A percentile compares a stretch with the other conserved stretches of the same genome.
Evolutionary conservation across 306 rosid genomes (phyloP).

Genomic region (Lotus japonicus): DNA sequence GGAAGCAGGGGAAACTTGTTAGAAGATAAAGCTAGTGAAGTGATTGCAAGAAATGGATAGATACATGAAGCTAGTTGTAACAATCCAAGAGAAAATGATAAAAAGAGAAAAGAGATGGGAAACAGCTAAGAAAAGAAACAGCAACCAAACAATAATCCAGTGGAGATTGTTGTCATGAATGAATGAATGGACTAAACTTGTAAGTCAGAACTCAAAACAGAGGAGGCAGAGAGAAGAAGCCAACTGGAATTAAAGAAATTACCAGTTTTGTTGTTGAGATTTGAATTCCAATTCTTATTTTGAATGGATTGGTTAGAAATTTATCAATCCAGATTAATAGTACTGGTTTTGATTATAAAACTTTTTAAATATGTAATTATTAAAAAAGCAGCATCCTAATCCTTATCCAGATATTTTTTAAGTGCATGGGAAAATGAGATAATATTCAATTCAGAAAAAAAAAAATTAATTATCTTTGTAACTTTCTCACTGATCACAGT

Average conservation of each 20-base stretch:
- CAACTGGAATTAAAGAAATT: constrained; percentile 24
- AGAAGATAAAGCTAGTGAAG: constrained; percentile 33
- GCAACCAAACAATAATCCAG: constrained; percentile 36
- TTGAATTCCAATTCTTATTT: constrained; percentile 19
- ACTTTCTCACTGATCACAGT: constrained; percentile 32
- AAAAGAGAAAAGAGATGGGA: constrained; percentile 7
- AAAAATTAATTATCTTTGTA: constrained; percentile 23
- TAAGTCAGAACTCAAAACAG: background rate
- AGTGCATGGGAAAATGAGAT: background rate
- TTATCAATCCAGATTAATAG: background rate
- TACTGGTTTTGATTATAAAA: background rate
- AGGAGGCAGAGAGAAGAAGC: constrained; percentile 12
- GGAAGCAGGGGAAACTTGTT: constrained; percentile 1
- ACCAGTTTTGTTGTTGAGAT: constrained; percentile 27
- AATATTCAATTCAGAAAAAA: background rate
- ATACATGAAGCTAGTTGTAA: constrained; percentile 23
- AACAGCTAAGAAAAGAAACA: constrained; percentile 31
- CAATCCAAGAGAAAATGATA: constrained; percentile 12
- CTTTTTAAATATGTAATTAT: background rate
- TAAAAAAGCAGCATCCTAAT: background rate
- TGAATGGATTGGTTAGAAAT: constrained; percentile 13
- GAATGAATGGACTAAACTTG: constrained; percentile 28
- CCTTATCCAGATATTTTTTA: background rate
- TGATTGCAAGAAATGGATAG: constrained; percentile 30
- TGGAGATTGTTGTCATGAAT: constrained; percentile 34